Evolutionary conservation across 1,284 basidiomycete genomes (phyloP).

Genomic region (Ustilago tritici): DNA sequence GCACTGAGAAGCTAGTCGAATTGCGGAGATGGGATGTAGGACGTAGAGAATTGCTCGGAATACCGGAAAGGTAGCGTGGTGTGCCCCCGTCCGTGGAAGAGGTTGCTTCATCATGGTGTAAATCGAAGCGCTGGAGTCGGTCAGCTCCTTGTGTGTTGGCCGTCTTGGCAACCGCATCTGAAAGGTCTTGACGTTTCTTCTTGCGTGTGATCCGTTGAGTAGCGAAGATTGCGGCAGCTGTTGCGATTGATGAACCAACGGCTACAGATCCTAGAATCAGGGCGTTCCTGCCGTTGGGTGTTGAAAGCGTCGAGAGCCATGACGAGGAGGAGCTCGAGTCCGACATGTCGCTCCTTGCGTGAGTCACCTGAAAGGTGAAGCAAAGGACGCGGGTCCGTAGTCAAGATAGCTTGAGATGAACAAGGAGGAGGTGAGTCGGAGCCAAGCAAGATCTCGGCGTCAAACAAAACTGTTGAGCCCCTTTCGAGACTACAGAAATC

Average conservation of each 20-base stretch:
- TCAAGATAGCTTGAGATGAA: too few relatives aligned
- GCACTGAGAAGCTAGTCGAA: conserved; percentile 36
- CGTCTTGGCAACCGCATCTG: conserved; percentile 43
- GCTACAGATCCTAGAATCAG: conserved; percentile 54
- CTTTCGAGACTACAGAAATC: too few relatives aligned
- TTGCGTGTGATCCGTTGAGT: conserved; percentile 48
- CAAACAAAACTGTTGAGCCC: too few relatives aligned
- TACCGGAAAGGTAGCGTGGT: conserved; percentile 53
- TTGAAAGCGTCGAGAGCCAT: conserved; percentile 38
- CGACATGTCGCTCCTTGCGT: conserved; percentile 11
- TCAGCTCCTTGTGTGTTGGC: conserved; percentile 32
- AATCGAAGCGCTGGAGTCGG: conserved; percentile 43
- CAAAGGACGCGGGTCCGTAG: too few relatives aligned
- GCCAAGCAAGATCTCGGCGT: too few relatives aligned
- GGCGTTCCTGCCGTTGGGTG: conserved; percentile 34
- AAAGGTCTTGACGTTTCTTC: conserved; percentile 50
- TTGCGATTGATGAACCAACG: conserved; percentile 58
- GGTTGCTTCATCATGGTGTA: conserved; percentile 35
- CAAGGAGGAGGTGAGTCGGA: too few relatives aligned
- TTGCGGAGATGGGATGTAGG: conserved; percentile 39
- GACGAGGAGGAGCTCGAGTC: conserved; percentile 35
- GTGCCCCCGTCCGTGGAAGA: conserved; percentile 53
- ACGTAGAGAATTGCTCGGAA: conserved; percentile 36
- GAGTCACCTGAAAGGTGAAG: too few relatives aligned
- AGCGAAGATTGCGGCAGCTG: conserved; percentile 53